Evolutionary conservation across 2,329 filamentous ascomycete genomes (phyloP), one percentile per base, ranked within the genome.

Genomic region (Sporothrix globosa): DNA sequence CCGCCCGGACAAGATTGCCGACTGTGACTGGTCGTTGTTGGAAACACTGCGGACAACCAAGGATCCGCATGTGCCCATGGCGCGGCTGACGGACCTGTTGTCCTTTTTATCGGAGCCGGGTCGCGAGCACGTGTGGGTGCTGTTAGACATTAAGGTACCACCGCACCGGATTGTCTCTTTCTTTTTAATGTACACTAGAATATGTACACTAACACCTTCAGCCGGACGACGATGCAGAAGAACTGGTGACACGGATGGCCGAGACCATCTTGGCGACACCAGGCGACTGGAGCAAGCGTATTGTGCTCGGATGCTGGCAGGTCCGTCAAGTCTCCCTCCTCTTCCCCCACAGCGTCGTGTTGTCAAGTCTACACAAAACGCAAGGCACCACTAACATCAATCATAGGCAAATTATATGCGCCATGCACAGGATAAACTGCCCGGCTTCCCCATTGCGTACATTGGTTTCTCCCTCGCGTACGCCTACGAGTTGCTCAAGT

Each of bases 241-340:
- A 88, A 54, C 84, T 97, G n/a, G 88, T 97, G 78, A 80, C 85
- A 48, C 83, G 88, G 61, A 89, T 95, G 44, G 87, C 88, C 11
- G 81, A 86, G 68, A 88, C 90, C 0, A 82, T 97, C 19, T 80
- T 81, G 67, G 79, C 86, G 41, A 83, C 89, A 41, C 77, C 77
- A 73, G 82, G 73, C 71, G 86, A 88, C 4, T 97, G 95, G 94
- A 82, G 85, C 34, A 81, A 89, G 70, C 87, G 94, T 39, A 84
- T 97, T 67, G 82, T 96, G 0, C 82, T 97, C 0, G 95, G 94
- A 58, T 91, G 90, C 77, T 97, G 95, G 95, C 89, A 90, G 67
- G 89, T 91, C 80, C 76, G 81, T 73, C 17, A 54, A 27, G 13
- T n/a, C 50, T 14, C 41, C 9, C 48, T 7, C 14, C 41, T 4